Conservation (phyloP, 495 filamentous ascomycete species). For the Chaetomium tenue region DNA sequence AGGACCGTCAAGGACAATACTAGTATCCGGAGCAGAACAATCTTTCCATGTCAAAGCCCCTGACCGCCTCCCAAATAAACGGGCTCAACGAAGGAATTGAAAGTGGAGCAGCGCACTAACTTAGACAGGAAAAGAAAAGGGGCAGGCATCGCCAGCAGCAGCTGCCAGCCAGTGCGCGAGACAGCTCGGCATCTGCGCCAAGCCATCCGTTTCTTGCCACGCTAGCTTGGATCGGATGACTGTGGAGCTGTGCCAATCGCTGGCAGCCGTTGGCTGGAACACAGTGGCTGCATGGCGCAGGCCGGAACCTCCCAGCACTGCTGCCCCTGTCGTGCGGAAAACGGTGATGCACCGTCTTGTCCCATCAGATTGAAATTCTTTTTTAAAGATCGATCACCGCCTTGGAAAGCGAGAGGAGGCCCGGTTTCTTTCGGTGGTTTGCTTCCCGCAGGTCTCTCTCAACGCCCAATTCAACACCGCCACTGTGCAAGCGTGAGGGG, state of each 20-base stretch:
- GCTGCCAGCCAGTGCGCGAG: conserved; percentile 4
- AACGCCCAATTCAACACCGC: conserved; percentile 27
- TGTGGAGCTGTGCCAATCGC: conserved; percentile 2
- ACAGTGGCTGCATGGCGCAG: background rate
- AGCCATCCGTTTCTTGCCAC: background rate
- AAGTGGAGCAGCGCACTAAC: background rate
- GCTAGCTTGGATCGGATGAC: background rate
- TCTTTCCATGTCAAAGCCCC: conserved; percentile 11
- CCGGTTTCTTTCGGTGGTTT: background rate
- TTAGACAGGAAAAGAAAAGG: background rate
- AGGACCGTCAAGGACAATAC: conserved; percentile 23
- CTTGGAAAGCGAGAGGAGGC: conserved; percentile 4
- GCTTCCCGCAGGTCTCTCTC: background rate
- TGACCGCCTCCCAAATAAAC: conserved; percentile 8
- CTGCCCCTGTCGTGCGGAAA: background rate
- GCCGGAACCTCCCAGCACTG: background rate
- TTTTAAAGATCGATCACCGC: conserved; percentile 28
- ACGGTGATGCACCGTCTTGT: conserved; percentile 16
- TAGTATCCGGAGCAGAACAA: conserved; percentile 16
- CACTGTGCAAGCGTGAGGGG: background rate
- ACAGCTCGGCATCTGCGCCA: background rate
- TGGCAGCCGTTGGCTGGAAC: conserved; percentile 5
- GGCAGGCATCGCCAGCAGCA: conserved; percentile 12
- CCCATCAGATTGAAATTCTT: conserved; percentile 25
- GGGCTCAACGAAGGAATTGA: background rate